Conservation (phyloP, 148 eudicot species). For the Rheum nobile region DNA sequence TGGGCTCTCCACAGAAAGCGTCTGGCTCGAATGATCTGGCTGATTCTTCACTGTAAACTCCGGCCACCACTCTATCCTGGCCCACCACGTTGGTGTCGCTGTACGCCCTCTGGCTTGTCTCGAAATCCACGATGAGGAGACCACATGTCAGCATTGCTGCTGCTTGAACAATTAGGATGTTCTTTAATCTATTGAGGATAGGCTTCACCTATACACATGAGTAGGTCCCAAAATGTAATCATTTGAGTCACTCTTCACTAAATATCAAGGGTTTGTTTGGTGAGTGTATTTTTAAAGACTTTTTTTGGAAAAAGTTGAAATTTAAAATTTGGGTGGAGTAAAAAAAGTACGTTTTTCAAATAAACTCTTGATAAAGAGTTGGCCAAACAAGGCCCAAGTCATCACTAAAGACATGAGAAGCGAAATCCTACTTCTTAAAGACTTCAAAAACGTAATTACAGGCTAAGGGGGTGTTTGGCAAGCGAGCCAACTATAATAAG, state of each 20-base stretch:
- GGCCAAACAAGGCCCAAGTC: too few relatives aligned
- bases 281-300: too few relatives aligned
- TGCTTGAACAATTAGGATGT: constrained; percentile 57
- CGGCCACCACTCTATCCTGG: constrained; percentile 54
- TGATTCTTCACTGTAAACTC: constrained; percentile 75
- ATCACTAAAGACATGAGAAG: background rate
- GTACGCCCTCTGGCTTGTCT: constrained; percentile 26
- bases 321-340: too few relatives aligned
- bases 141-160: constrained; percentile 40
- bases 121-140: constrained; percentile 29
- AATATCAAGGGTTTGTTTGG: too few relatives aligned
- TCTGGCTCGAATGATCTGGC: constrained; percentile 92
- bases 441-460: too few relatives aligned
- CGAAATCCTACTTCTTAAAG: too few relatives aligned
- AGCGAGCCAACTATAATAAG: too few relatives aligned
- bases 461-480: too few relatives aligned
- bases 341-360: too few relatives aligned
- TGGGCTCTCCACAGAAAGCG: constrained; percentile 72
- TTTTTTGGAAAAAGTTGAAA: too few relatives aligned
- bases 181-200: constrained; percentile 61
- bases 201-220: constrained; percentile 67
- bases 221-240: background rate
- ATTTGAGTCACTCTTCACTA: too few relatives aligned
- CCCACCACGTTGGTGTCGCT: constrained; percentile 28
- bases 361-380: too few relatives aligned